Base-by-base conservation (phyloP, 768 basidiomycete species). In the Dacryopinax primogenitus region DNA sequence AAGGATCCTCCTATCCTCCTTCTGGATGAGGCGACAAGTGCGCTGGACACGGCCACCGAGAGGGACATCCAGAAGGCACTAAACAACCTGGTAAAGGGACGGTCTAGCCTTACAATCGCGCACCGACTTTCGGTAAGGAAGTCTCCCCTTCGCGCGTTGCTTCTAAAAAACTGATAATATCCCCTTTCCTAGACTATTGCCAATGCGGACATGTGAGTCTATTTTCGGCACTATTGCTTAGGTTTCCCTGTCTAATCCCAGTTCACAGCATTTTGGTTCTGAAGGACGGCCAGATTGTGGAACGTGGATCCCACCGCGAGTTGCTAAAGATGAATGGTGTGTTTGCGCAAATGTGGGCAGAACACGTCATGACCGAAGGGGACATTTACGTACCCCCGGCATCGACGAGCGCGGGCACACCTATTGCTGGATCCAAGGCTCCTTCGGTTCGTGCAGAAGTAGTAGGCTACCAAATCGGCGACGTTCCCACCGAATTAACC, bases 331-430 rank as follows among this genome's bases (percentile, higher is more conserved):
- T 76, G 47, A 82, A 87, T 68, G 89, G 89, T 62, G 71, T 84
- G 37, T 93, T 92, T 70, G 87, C 89, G 13, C 79, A 82, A 0
- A 88, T 94, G 88, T 96, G 93, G 92, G 85, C 88, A 0, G 84
- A 90, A 72, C 89, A 94, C 71, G 78, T 87, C 33, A 83, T 84
- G 26, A 80, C 86, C 2, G 81, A 82, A 33, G 87, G 86, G 63
- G 79, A 82, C 63, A 76, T 75, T 67, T 58, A 58, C 32, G 51
- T 58, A 30, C 51, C 51, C 32, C 15, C 32, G 4, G 26, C 51
- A 9, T 58, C 51, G 4, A 58, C 51, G 26, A 58, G 51, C 21
- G 51, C 51, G 51, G 51, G 51, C 9, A 58, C 51, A 26, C 51
- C 51, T 11, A 18, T 32, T 9, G 7, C 51, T 2, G 51, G 51